Base-by-base conservation (phyloP, 179 eudicot genomes). In the Spergularia azorica region DNA sequence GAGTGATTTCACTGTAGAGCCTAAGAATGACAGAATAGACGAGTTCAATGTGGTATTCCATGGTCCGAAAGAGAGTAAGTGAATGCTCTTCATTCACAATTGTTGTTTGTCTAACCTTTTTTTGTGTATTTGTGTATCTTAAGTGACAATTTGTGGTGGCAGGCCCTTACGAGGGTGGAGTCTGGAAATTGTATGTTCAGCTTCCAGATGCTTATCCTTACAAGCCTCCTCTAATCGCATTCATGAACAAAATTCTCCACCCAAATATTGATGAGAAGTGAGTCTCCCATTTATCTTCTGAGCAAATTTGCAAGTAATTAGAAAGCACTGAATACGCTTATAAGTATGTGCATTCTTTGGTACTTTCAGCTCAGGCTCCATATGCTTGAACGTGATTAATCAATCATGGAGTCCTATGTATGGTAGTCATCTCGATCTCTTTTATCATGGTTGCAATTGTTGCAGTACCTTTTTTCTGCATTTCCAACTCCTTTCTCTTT, bases 331-430 rank as follows among this genome's bases (percentile, higher is more conserved):
- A 3, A 48, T 26, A 48, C n/a, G 48, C 71, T 75, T 36, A 75
- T 26, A 26, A 26, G 32, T 26, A 26, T 26, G 2, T 26, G 32
- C 18, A 16, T 52, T 46, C 68, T 32, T 72, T 14, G 16, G 56
- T 17, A 75, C 56, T 26, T 83, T 77, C 90, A 92, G 97, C 87
- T 90, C 97, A 67, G 97, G 97, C 63, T 87, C 92, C 43, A 90
- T 92, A 48, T 90, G 94, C 85, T 88, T 90, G 86, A 87, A 90
- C 70, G 94, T 88, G 20, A 88, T 90, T 51, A 87, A 87, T 52
- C 90, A 90, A 74, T 79, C 97, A 73, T 92, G 97, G 97, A 92
- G 97, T 76, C 95, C 97, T 69, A 87, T 92, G 92, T 90, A 89
- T 71, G 97, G 97, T 90, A 92, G 84, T 71, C 68, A 50, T 26